Evolutionary conservation across 805 yeast species (phyloP).

Genomic region (Blastobotrys terrestris): DNA sequence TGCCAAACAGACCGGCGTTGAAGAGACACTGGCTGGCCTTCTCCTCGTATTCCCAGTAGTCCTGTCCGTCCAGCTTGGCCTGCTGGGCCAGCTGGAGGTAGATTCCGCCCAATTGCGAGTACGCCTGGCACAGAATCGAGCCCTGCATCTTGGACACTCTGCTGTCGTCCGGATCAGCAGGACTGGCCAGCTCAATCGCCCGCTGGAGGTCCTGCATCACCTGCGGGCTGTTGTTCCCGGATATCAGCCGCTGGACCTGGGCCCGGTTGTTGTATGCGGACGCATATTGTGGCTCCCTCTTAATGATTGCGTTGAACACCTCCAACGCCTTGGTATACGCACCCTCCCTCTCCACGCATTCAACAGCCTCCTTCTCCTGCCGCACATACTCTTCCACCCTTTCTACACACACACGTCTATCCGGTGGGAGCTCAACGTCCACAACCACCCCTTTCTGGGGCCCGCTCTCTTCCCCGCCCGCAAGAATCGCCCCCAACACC

Average conservation of each 20-base stretch:
- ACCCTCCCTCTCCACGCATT: constrained; percentile 12
- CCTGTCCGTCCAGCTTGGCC: constrained; percentile 7
- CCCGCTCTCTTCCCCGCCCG: constrained; percentile 1
- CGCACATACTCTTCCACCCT: constrained; percentile 16
- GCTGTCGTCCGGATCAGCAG: constrained; percentile 5
- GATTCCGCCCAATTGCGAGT: constrained; percentile 28
- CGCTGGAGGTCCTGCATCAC: constrained; percentile 21
- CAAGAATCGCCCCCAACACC: constrained; percentile 1
- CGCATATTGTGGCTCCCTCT: constrained; percentile 26
- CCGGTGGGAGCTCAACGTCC: constrained; percentile 21
- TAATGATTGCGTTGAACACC: constrained; percentile 19
- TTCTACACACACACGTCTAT: constrained; percentile 15
- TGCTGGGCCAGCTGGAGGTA: constrained; percentile 19
- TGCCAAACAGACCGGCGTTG: constrained; percentile 29
- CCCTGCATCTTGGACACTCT: constrained; percentile 29
- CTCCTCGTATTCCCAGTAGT: constrained; percentile 26
- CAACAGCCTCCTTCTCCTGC: constrained; percentile 21
- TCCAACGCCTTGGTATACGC: constrained; percentile 12
- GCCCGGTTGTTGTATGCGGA: constrained; percentile 33
- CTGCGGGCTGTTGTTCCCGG: neutral
- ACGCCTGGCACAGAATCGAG: constrained; percentile 26
- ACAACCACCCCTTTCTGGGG: constrained; percentile 13
- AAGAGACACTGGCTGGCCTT: constrained; percentile 26
- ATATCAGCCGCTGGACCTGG: constrained; percentile 19
- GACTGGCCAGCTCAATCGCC: constrained; percentile 26